Conservation (phyloP, 2,329 filamentous ascomycete genomes). For the Chaetomium strumarium region DNA sequence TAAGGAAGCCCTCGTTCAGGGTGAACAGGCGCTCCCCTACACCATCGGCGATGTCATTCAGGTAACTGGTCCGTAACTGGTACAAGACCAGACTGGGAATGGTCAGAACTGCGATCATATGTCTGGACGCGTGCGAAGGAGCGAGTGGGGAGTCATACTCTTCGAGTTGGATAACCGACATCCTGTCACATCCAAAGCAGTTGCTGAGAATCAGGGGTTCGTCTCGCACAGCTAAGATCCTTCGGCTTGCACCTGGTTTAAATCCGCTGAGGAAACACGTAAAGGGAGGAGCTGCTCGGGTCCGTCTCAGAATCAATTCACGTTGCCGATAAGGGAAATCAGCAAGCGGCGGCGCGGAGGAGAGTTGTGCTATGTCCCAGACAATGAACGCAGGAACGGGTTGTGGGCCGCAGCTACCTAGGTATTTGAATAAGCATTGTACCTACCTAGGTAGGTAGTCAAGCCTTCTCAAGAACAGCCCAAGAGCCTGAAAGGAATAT, state of each 20-base stretch:
- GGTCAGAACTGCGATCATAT: conserved; percentile 11
- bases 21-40: conserved; percentile 80
- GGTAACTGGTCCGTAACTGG: conserved; percentile 73
- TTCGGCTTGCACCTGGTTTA: not conserved
- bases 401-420: not conserved
- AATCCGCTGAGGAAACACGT: not conserved
- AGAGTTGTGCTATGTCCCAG: not conserved
- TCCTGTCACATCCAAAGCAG: conserved; percentile 18
- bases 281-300: too few species aligned
- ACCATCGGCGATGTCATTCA: conserved; percentile 74
- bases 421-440: not conserved
- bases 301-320: too few species aligned
- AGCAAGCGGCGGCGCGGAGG: not conserved
- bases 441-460: too few species aligned
- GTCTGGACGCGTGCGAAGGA: not conserved
- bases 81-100: conserved; percentile 66
- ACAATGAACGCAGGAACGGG: not conserved
- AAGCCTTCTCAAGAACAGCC: too few species aligned
- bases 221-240: not conserved
- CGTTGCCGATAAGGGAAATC: too few species aligned
- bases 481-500: too few species aligned
- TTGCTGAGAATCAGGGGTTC: not conserved
- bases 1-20: conserved; percentile 72
- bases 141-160: conserved; percentile 30
- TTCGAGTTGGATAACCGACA: conserved; percentile 42